Evolutionary conservation across 1,284 basidiomycete genomes (phyloP).

Genomic region (Rhodotorula sp.): DNA sequence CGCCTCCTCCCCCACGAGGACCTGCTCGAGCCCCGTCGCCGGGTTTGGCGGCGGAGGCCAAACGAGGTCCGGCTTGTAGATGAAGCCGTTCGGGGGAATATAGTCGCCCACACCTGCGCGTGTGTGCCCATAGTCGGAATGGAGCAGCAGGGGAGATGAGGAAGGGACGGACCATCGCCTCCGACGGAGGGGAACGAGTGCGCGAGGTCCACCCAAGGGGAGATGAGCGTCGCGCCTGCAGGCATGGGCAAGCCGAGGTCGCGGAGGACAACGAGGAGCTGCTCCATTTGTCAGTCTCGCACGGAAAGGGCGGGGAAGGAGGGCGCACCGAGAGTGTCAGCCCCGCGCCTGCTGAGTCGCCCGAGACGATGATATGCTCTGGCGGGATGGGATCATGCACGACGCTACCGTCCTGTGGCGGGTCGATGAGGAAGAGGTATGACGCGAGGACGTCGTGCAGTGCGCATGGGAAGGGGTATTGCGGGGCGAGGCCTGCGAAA

Average conservation of each 20-base stretch:
- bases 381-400: constrained; percentile 77
- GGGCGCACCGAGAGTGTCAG: constrained; percentile 69
- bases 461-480: constrained; percentile 95
- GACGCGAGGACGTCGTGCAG: constrained; percentile 63
- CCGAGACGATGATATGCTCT: constrained; percentile 75
- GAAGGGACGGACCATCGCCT: constrained; percentile 60
- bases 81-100: constrained; percentile 37
- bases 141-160: constrained; percentile 54
- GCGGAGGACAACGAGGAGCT: constrained; percentile 63
- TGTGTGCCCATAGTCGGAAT: not conserved
- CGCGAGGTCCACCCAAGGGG: constrained; percentile 74
- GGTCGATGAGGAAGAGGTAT: constrained; percentile 68
- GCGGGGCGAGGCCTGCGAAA: constrained; percentile 60
- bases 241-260: constrained; percentile 80
- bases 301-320: constrained; percentile 77
- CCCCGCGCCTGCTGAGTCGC: constrained; percentile 93
- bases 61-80: constrained; percentile 33
- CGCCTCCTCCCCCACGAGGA: constrained; percentile 18
- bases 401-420: constrained; percentile 61
- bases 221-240: constrained; percentile 67
- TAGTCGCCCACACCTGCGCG: constrained; percentile 29
- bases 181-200: constrained; percentile 91
- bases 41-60: constrained; percentile 39
- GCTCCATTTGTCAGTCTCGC: constrained; percentile 63
- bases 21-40: constrained; percentile 27